phyloP scores from a whole-genome alignment of 2,329 filamentous ascomycete genomes.

The Periconia sp. region DNA sequence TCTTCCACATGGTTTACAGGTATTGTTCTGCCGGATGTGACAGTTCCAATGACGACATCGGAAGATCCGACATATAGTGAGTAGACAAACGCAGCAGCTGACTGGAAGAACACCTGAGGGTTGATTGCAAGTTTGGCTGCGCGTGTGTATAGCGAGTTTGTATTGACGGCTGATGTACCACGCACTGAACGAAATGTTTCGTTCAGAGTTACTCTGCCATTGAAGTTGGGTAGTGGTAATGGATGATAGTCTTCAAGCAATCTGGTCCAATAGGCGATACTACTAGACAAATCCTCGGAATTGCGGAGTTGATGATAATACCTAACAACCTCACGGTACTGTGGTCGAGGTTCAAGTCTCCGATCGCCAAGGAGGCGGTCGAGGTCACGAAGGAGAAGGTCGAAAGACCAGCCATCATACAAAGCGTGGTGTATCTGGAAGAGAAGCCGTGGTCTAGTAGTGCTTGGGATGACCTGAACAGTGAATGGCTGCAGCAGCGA shows the following conservation, averaged over 20 bases:
- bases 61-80: slow-evolving; percentile 65
- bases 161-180: slow-evolving; percentile 27
- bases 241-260: slow-evolving; percentile 65
- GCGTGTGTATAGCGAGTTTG: slow-evolving; percentile 14
- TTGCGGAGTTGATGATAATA: slow-evolving; percentile 50
- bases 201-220: slow-evolving; percentile 38
- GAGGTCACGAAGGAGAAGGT: slow-evolving; percentile 74
- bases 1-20: slow-evolving; percentile 72
- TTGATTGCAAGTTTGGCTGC: slow-evolving; percentile 55
- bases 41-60: slow-evolving; percentile 77
- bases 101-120: slow-evolving; percentile 77
- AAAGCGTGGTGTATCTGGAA: slow-evolving; percentile 79
- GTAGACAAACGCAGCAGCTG: slow-evolving; percentile 71
- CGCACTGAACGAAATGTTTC: slow-evolving; percentile 15
- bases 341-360: slow-evolving; percentile 52
- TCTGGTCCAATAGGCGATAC: slow-evolving; percentile 70
- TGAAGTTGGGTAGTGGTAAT: slow-evolving; percentile 64
- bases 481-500: slow-evolving; percentile 65
- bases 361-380: slow-evolving; percentile 54
- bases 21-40: slow-evolving; percentile 82
- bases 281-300: slow-evolving; percentile 10
- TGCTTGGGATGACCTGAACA: slow-evolving; percentile 59
- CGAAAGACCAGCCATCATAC: slow-evolving; percentile 93
- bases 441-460: slow-evolving; percentile 22
- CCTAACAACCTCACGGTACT: slow-evolving; percentile 66